Conservation (phyloP, 2,329 filamentous ascomycete species). For the Xylaria sp. region DNA sequence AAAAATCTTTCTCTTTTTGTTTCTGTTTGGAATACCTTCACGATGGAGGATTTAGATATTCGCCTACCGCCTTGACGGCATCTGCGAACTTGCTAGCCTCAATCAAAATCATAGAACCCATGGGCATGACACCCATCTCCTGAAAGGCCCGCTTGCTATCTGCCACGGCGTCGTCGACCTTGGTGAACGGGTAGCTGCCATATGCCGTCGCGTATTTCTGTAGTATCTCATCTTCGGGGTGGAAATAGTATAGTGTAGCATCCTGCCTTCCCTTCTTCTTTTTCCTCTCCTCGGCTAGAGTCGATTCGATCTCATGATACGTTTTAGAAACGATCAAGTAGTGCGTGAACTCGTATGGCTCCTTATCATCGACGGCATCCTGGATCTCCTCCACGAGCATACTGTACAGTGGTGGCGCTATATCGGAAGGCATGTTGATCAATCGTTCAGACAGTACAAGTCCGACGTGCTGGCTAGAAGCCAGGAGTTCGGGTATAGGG, state of each 20-base stretch:
- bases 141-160: constrained; percentile 96
- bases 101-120: constrained; percentile 86
- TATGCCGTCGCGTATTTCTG: constrained; percentile 77
- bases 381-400: constrained; percentile 94
- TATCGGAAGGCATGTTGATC: constrained; percentile 96
- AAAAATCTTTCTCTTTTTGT: constrained; percentile 9
- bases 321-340: constrained; percentile 92
- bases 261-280: constrained; percentile 74
- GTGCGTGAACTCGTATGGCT: constrained; percentile 92
- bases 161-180: constrained; percentile 80
- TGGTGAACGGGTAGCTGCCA: constrained; percentile 80
- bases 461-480: constrained; percentile 72
- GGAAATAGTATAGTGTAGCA: constrained; percentile 84
- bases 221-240: constrained; percentile 92
- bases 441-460: constrained; percentile 91
- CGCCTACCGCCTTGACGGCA: constrained; percentile 78
- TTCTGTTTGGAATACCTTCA: constrained; percentile 50
- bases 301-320: constrained; percentile 89
- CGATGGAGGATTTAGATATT: constrained; percentile 72
- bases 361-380: constrained; percentile 87
- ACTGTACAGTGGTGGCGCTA: constrained; percentile 91
- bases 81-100: constrained; percentile 79
- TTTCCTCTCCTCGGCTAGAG: constrained; percentile 74
- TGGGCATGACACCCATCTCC: constrained; percentile 86
- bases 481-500: constrained; percentile 67